Conservation (phyloP, 306 rosid species). For the Citrullus amarus region DNA sequence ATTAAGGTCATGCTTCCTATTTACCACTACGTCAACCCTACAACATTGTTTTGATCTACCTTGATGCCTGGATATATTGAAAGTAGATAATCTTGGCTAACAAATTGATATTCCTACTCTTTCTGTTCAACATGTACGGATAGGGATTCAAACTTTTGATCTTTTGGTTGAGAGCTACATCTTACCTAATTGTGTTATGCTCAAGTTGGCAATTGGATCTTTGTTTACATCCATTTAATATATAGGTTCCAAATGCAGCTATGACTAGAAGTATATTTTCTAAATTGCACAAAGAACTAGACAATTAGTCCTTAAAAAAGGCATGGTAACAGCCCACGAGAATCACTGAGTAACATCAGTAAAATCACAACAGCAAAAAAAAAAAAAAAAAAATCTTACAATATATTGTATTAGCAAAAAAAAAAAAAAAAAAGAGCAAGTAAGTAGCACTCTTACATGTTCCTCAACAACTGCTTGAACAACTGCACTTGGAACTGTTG, state of each 20-base stretch:
- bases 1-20: too few relatives aligned
- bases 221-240: background rate
- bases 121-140: background rate
- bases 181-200: background rate
- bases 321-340: background rate
- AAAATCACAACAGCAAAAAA: background rate
- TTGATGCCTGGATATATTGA: background rate
- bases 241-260: background rate
- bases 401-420: background rate
- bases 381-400: background rate
- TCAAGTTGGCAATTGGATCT: background rate
- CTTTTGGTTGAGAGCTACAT: background rate
- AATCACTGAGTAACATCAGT: background rate
- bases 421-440: background rate
- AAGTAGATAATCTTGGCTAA: background rate
- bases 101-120: background rate
- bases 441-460: conserved; percentile 51
- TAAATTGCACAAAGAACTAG: background rate
- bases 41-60: too few relatives aligned
- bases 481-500: conserved; percentile 57
- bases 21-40: too few relatives aligned
- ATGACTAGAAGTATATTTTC: background rate
- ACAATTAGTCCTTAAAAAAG: background rate
- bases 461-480: conserved; percentile 94
- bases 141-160: background rate